Evolutionary conservation across 257 asterid species (phyloP).

Genomic region (Solanum chaucha): DNA sequence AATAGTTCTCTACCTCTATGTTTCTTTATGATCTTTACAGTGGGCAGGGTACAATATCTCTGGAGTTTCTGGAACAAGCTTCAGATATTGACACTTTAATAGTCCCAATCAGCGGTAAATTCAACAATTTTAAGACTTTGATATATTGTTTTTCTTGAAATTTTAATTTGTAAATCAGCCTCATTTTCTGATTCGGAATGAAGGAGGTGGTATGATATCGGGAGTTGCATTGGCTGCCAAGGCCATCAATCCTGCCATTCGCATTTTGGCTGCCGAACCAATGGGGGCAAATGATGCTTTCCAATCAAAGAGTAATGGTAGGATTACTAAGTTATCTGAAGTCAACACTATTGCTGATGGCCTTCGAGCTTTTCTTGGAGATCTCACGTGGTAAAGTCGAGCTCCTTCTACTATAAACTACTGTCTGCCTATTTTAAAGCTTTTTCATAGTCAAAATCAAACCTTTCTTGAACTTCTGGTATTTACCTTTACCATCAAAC

Average conservation of each 20-base stretch:
- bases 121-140: neutral
- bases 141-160: neutral
- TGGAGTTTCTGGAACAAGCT: conserved; percentile 77
- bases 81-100: conserved; percentile 66
- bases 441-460: too few relatives aligned
- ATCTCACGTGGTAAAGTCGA: too few relatives aligned
- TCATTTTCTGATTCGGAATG: neutral
- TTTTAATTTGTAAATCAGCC: neutral
- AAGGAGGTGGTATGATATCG: conserved; percentile 89
- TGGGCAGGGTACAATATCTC: conserved; percentile 82
- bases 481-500: too few relatives aligned
- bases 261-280: conserved; percentile 82
- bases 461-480: too few relatives aligned
- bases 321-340: conserved; percentile 50
- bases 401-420: too few relatives aligned
- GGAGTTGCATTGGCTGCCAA: conserved; percentile 88
- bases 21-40: conserved; percentile 18
- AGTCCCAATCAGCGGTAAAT: conserved; percentile 71
- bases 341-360: conserved; percentile 90
- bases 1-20: neutral
- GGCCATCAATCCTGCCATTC: conserved; percentile 61
- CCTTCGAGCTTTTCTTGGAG: conserved; percentile 52
- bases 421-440: too few relatives aligned
- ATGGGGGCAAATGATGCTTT: conserved; percentile 88
- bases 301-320: conserved; percentile 51